These are phyloP conservation scores for Zygoascus sp. DNA, from an alignment of 1,139 yeast genomes.

Conservation along the genomic window DNA sequence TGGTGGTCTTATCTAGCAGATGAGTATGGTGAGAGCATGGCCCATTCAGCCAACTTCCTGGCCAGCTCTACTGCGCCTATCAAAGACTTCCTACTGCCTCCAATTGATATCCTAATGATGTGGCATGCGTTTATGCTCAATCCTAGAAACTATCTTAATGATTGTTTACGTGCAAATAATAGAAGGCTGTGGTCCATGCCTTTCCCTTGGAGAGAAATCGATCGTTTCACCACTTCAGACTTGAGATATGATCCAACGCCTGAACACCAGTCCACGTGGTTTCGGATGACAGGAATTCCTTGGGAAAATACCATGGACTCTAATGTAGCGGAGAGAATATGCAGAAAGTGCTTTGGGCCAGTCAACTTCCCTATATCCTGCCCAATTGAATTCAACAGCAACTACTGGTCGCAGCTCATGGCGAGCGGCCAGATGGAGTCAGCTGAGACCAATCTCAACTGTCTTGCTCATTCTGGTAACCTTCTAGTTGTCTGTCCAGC, in stretches of 20 bases:
- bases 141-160: slow-evolving; percentile 35
- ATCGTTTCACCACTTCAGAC: slow-evolving; percentile 1
- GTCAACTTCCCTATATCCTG: background rate
- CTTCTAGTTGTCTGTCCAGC: background rate
- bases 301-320: background rate
- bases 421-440: too few relatives aligned
- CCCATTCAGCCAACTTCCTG: slow-evolving; percentile 8
- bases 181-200: slow-evolving; percentile 30
- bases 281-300: background rate
- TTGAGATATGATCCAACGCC: background rate
- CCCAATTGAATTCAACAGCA: background rate
- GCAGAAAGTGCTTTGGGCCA: background rate
- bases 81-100: slow-evolving; percentile 29
- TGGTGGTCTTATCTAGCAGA: slow-evolving; percentile 26
- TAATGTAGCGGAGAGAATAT: background rate
- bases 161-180: slow-evolving; percentile 32
- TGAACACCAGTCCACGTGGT: background rate
- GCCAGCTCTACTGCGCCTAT: background rate
- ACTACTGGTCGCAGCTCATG: too few relatives aligned
- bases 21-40: slow-evolving; percentile 7
- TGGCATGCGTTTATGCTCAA: slow-evolving; percentile 41
- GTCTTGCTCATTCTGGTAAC: background rate
- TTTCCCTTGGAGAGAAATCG: slow-evolving; percentile 32
- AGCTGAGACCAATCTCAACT: background rate
- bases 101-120: slow-evolving; percentile 40